Evolutionary conservation across 164 flowering plant genomes (phyloP).

Genomic region (Magnolia changhungtana): DNA sequence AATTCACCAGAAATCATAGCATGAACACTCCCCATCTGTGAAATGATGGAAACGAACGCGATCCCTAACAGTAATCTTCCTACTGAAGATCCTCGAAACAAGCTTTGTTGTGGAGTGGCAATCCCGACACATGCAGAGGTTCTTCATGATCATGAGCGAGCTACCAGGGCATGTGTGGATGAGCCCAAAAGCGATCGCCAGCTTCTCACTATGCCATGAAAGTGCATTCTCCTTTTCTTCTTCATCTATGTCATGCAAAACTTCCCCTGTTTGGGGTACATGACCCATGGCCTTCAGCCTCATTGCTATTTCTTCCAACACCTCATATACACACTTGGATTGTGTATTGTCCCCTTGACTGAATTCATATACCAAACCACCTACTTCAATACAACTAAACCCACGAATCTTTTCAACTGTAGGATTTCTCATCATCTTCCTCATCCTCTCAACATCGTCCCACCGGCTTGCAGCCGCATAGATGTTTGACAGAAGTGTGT

Average conservation of each 20-base stretch:
- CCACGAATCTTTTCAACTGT: slow-evolving; percentile 33
- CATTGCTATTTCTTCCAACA: slow-evolving; percentile 6
- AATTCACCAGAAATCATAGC: neutral
- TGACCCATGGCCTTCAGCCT: slow-evolving; percentile 4
- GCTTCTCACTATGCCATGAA: neutral
- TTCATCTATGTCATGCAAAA: slow-evolving; percentile 4
- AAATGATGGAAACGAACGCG: slow-evolving; percentile 6
- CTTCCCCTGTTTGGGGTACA: neutral
- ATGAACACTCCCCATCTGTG: neutral
- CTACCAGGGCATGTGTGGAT: neutral
- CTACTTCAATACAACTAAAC: slow-evolving; percentile 34
- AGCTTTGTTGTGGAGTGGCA: neutral
- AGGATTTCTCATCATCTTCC: slow-evolving; percentile 27
- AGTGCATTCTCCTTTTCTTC: slow-evolving; percentile 5
- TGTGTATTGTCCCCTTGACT: slow-evolving; percentile 12
- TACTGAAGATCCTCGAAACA: slow-evolving; percentile 1
- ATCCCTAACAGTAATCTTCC: neutral
- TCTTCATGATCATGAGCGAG: neutral
- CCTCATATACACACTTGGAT: neutral
- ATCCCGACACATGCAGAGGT: slow-evolving; percentile 4
- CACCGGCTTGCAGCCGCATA: slow-evolving; percentile 27
- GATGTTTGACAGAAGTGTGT: slow-evolving; percentile 33
- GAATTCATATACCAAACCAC: slow-evolving; percentile 27
- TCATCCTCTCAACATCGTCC: slow-evolving; percentile 25
- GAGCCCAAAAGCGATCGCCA: slow-evolving; percentile 3